Percentiles rank a stretch among this genome's conserved stretches.
phyloP scores from a whole-genome alignment of 805 yeast genomes.

The Monosporozyma siamensis region DNA sequence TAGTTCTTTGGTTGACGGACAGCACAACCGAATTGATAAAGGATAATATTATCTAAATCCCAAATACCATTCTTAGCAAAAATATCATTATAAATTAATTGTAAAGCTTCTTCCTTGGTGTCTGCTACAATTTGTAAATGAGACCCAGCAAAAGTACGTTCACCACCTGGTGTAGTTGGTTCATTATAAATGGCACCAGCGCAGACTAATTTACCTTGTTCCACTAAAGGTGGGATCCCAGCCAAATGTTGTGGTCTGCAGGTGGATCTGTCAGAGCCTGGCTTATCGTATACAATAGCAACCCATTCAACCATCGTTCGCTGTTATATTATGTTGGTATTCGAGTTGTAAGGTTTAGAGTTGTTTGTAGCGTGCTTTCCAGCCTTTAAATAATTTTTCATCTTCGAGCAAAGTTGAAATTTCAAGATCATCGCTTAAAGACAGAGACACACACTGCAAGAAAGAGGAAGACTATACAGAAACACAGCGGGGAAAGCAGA shows the following conservation, averaged over 20 bases:
- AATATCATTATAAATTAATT: slow-evolving; percentile 52
- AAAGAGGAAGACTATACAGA: too few relatives aligned
- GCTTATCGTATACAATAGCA: slow-evolving; percentile 62
- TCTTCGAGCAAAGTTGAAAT: too few relatives aligned
- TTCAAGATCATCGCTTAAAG: neutral
- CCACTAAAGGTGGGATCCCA: slow-evolving; percentile 36
- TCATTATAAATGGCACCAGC: slow-evolving; percentile 47
- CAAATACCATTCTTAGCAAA: slow-evolving; percentile 61
- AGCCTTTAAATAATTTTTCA: too few relatives aligned
- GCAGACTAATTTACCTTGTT: slow-evolving; percentile 37
- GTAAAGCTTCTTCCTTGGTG: slow-evolving; percentile 54
- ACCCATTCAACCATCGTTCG: slow-evolving; percentile 50
- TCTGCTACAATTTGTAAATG: slow-evolving; percentile 55
- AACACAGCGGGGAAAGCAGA: too few relatives aligned
- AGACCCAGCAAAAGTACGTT: slow-evolving; percentile 57
- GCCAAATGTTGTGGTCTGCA: slow-evolving; percentile 47
- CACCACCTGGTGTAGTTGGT: slow-evolving; percentile 33
- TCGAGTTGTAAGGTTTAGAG: neutral
- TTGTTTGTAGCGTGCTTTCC: too few relatives aligned
- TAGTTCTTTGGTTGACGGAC: slow-evolving; percentile 34
- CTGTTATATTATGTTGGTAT: too few relatives aligned
- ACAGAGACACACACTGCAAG: neutral
- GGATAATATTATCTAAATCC: slow-evolving; percentile 57
- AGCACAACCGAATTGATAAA: slow-evolving; percentile 46
- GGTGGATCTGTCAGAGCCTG: slow-evolving; percentile 47